Percentiles rank a stretch among this genome's conserved stretches.
These are phyloP conservation scores for Jamesozyma lodderae DNA, from an alignment of 805 yeast genomes.

Conservation along the genomic window DNA sequence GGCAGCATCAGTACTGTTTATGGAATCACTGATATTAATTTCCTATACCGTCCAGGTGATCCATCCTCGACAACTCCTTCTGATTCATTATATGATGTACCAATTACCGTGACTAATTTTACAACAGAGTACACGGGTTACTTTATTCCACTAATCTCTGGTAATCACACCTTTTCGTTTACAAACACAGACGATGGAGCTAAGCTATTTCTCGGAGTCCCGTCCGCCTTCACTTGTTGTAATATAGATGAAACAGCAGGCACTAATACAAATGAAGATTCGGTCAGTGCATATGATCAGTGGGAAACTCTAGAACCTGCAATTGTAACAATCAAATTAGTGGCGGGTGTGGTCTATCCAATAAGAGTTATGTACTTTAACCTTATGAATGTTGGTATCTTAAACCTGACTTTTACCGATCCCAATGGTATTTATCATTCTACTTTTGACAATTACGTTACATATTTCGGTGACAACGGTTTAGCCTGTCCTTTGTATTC, in stretches of 20 bases:
- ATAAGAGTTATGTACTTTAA: neutral
- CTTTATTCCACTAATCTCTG: slow-evolving; percentile 24
- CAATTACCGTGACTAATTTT: slow-evolving; percentile 9
- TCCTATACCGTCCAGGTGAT: neutral
- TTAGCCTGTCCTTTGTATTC: neutral
- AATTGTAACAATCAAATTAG: neutral
- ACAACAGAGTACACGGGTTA: slow-evolving; percentile 25
- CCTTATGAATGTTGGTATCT: neutral
- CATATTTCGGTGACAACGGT: neutral
- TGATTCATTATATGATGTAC: neutral
- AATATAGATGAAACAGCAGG: neutral
- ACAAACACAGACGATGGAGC: slow-evolving; percentile 27
- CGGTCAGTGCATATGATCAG: neutral
- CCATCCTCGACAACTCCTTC: neutral
- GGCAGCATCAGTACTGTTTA: neutral
- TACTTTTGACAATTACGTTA: neutral
- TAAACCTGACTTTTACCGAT: neutral
- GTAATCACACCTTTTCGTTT: slow-evolving; percentile 24
- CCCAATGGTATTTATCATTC: neutral
- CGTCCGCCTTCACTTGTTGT: slow-evolving; percentile 22
- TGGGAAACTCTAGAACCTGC: neutral
- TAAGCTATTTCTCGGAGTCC: slow-evolving; percentile 17
- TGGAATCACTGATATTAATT: neutral
- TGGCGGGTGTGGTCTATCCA: neutral
- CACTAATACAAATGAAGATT: neutral